Conservation (phyloP, 306 rosid genomes). For the Geum urbanum region DNA sequence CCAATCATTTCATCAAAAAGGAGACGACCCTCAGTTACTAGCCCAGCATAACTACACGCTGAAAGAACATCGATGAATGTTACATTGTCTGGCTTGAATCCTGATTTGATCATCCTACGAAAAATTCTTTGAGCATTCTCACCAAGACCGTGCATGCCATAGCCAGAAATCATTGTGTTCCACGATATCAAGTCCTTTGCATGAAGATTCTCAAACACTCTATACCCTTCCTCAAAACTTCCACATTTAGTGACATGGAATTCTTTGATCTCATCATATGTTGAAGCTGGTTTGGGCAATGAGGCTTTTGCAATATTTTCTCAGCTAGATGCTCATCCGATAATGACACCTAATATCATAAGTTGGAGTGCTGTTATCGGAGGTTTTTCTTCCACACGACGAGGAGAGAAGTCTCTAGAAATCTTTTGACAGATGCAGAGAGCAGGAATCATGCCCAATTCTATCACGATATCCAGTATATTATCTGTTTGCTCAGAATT, state of each 20-base stretch:
- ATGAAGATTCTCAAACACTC: constrained; percentile 48
- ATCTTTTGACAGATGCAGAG: constrained; percentile 76
- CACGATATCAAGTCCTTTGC: constrained; percentile 64
- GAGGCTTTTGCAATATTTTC: constrained; percentile 56
- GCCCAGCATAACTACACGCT: constrained; percentile 83
- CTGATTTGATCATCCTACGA: constrained; percentile 46
- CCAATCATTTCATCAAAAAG: constrained; percentile 48
- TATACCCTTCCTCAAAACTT: constrained; percentile 50
- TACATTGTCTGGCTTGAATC: constrained; percentile 59
- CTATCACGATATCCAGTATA: constrained; percentile 57
- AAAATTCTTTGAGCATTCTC: constrained; percentile 57
- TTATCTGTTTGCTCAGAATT: constrained; percentile 71
- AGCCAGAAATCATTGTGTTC: constrained; percentile 77
- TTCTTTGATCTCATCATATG: constrained; percentile 66
- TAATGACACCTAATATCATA: constrained; percentile 59
- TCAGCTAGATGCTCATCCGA: constrained; percentile 38
- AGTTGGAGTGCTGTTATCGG: constrained; percentile 78
- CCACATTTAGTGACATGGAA: constrained; percentile 89
- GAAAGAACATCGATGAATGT: constrained; percentile 67
- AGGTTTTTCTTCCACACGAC: constrained; percentile 57
- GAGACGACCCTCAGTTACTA: constrained; percentile 50
- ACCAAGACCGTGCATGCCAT: constrained; percentile 81
- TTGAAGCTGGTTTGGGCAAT: constrained; percentile 68
- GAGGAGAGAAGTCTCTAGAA: constrained; percentile 51
- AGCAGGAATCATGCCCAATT: constrained; percentile 47